A percentile compares a stretch with the other conserved stretches of the same genome.
These are phyloP conservation scores for Nannizziopsis arthrosporioides DNA, from an alignment of 2,329 filamentous ascomycete species.

Conservation along the genomic window DNA sequence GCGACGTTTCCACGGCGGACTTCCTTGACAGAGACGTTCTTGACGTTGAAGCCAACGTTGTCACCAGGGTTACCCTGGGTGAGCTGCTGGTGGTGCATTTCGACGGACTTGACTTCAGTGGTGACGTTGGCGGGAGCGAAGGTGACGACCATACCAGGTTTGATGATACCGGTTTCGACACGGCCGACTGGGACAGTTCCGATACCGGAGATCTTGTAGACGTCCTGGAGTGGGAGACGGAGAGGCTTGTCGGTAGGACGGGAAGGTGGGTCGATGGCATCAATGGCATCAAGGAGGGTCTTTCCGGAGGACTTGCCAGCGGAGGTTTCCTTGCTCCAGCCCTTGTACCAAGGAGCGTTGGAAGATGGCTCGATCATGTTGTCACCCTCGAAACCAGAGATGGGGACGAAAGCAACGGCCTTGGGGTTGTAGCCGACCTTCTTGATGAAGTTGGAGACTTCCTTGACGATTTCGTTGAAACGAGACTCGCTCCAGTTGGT, in stretches of 20 bases:
- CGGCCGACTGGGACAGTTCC: slow-evolving; percentile 98
- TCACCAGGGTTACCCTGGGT: slow-evolving; percentile 89
- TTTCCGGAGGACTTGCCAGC: slow-evolving; percentile 75
- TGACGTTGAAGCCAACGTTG: slow-evolving; percentile 99
- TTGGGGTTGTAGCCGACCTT: slow-evolving; percentile 99
- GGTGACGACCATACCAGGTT: slow-evolving; percentile 74
- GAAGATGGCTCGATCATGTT: slow-evolving; percentile 87
- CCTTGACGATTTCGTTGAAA: slow-evolving; percentile 99
- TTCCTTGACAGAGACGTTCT: slow-evolving; percentile 99
- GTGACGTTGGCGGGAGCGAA: slow-evolving; percentile 98
- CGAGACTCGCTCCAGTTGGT: slow-evolving; percentile 94
- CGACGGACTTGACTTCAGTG: slow-evolving; percentile 99
- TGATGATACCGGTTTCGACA: slow-evolving; percentile 99
- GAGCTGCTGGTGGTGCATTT: slow-evolving; percentile 99
- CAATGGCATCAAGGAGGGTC: slow-evolving; percentile 98
- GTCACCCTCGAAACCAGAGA: slow-evolving; percentile 99
- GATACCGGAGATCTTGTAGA: slow-evolving; percentile 99
- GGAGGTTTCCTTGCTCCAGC: slow-evolving; percentile 98
- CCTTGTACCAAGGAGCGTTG: slow-evolving; percentile 99
- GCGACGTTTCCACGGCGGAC: slow-evolving; percentile 99
- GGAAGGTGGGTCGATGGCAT: slow-evolving; percentile 81
- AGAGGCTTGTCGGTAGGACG: slow-evolving; percentile 98
- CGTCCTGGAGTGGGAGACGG: slow-evolving; percentile 99
- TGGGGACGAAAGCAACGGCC: slow-evolving; percentile 94
- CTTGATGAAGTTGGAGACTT: slow-evolving; percentile 99